Conservation (phyloP, 2,329 filamentous ascomycete species). For the Monosporascus sp. region DNA sequence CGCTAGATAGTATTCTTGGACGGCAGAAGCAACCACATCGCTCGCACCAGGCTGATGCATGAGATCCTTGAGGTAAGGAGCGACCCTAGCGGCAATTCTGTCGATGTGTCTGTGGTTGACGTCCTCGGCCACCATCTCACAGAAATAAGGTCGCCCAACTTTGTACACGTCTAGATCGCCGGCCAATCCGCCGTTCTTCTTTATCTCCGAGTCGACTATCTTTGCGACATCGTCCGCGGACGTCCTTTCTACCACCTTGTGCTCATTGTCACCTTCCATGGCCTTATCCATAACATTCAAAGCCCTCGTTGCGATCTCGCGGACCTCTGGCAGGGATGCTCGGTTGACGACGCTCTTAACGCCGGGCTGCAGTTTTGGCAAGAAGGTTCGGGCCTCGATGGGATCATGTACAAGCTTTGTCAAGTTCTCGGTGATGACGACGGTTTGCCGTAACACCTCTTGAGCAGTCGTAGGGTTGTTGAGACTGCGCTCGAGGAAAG, state of each 20-base stretch:
- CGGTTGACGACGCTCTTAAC: slow-evolving; percentile 82
- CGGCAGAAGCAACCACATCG: slow-evolving; percentile 60
- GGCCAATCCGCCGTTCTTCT: slow-evolving; percentile 59
- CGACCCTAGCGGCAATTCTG: slow-evolving; percentile 64
- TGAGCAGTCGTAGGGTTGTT: slow-evolving; percentile 88
- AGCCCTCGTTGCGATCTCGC: slow-evolving; percentile 79
- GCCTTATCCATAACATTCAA: slow-evolving; percentile 86
- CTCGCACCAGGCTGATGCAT: slow-evolving; percentile 55
- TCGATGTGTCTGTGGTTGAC: slow-evolving; percentile 74
- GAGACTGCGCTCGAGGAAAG: slow-evolving; percentile 86
- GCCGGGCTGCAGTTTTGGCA: slow-evolving; percentile 91
- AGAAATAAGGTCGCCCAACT: slow-evolving; percentile 66
- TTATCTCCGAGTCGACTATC: slow-evolving; percentile 70
- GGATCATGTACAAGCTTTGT: slow-evolving; percentile 97
- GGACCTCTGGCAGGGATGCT: slow-evolving; percentile 89
- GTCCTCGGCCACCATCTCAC: slow-evolving; percentile 80
- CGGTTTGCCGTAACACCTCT: slow-evolving; percentile 90
- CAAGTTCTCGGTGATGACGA: slow-evolving; percentile 95
- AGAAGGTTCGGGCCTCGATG: slow-evolving; percentile 87
- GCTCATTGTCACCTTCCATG: slow-evolving; percentile 61
- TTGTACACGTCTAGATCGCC: slow-evolving; percentile 61
- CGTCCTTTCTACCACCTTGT: slow-evolving; percentile 60
- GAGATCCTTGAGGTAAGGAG: slow-evolving; percentile 70
- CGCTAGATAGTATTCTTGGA: slow-evolving; percentile 73
- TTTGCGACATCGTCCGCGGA: slow-evolving; percentile 68